Evolutionary conservation across 2,329 filamentous ascomycete species (phyloP).

Genomic region (Penicillium polonicum): DNA sequence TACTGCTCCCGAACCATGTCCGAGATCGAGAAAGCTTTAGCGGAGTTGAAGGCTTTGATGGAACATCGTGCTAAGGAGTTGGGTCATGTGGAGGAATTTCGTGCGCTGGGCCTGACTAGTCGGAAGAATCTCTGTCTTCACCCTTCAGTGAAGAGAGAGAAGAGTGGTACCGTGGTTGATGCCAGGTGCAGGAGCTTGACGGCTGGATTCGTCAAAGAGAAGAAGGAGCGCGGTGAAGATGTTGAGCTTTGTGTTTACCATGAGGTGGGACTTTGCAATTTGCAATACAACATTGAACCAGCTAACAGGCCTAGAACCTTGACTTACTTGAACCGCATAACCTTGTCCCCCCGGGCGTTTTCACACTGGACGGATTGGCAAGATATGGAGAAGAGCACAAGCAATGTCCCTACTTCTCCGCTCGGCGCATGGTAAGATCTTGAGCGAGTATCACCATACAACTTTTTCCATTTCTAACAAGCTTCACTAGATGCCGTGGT

Average conservation of each 20-base stretch:
- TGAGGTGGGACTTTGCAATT: slow-evolving; percentile 58
- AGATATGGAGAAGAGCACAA: slow-evolving; percentile 92
- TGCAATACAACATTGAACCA: background rate
- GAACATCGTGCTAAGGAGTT: slow-evolving; percentile 87
- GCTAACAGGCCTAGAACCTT: slow-evolving; percentile 64
- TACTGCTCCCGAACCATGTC: slow-evolving; percentile 99
- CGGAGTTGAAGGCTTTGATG: slow-evolving; percentile 89
- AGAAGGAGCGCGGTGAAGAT: slow-evolving; percentile 91
- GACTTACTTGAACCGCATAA: slow-evolving; percentile 94
- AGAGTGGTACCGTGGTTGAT: slow-evolving; percentile 91
- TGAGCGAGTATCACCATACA: background rate
- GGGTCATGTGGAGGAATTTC: slow-evolving; percentile 88
- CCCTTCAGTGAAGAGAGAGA: slow-evolving; percentile 92
- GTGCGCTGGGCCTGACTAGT: slow-evolving; percentile 87
- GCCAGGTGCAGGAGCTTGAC: slow-evolving; percentile 94
- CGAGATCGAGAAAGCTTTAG: slow-evolving; percentile 95
- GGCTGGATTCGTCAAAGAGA: slow-evolving; percentile 95
- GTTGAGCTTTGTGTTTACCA: slow-evolving; percentile 95
- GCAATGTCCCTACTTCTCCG: slow-evolving; percentile 96
- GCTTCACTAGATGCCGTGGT: slow-evolving; percentile 81
- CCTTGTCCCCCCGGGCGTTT: slow-evolving; percentile 89
- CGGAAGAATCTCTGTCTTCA: slow-evolving; percentile 97
- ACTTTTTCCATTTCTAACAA: slow-evolving; percentile 19
- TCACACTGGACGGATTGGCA: slow-evolving; percentile 86
- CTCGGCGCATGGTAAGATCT: slow-evolving; percentile 75